Base-by-base conservation (phyloP, 2,329 filamentous ascomycete genomes). In the Alternaria triticimaculans region DNA sequence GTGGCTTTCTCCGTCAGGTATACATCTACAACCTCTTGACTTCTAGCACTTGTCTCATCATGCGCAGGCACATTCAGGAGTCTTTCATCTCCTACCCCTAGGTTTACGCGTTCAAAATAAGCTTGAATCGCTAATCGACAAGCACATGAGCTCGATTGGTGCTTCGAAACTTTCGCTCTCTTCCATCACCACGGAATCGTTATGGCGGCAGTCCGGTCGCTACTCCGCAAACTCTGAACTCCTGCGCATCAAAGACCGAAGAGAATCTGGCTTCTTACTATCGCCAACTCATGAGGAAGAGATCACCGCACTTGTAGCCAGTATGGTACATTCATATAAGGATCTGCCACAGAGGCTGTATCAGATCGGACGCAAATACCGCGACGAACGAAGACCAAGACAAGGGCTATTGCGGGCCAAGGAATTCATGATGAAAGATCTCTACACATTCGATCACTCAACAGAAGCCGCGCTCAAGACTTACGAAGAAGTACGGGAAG, bases 351-450 rank as follows among this genome's bases (percentile, higher is more conserved):
- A 98, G 23, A 88, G 94, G 46, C 82, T 99, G 0, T 99, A 98
- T 75, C 96, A 99, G 78, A 96, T 96, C 53, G 90, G 93, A 28
- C 88, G 95, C 50, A 99, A 99, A 80, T 99, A 98, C 76, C 89
- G 96, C 53, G 96, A 99, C 81, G 96, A 99, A 80, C 87, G 91
- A 60, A 87, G 96, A 25, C 96, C 96, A 20, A 88, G 96, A 30
- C 92, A 97, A 72, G 96, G 96, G 12, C 84, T 99, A 2, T 84
- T 99, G 9, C 89, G 96, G 10, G 92, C 93, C 1, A 89, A 94
- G 65, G 96, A 99, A 75, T 99, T 99, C 73, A 82, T 93, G 71
- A 99, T 99, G 96, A 99, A 99, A 80, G 96, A 99, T 79, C 86
- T 99, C 1, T 99, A 99, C 78, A 97, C 94, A 0, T 99, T 99